phyloP scores from a whole-genome alignment of 768 basidiomycete genomes.

The Paxillus ammoniavirescens region DNA sequence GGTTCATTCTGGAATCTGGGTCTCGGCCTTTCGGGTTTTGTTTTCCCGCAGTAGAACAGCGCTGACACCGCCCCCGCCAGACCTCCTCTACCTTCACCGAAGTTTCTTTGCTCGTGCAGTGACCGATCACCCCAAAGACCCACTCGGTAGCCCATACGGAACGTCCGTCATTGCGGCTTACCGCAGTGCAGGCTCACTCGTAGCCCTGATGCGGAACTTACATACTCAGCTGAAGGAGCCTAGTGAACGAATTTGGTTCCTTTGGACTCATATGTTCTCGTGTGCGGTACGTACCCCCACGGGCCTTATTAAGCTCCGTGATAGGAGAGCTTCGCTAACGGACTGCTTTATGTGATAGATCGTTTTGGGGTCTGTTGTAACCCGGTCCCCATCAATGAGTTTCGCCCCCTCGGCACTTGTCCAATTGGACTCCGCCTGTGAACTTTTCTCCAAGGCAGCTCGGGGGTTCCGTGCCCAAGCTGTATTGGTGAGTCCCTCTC shows the following conservation, averaged over 20 bases:
- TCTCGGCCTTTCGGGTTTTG: neutral
- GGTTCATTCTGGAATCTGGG: neutral
- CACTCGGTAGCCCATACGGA: conserved; percentile 68
- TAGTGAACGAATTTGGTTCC: conserved; percentile 62
- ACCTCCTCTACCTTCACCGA: conserved; percentile 68
- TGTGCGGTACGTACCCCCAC: conserved; percentile 49
- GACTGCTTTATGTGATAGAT: conserved; percentile 37
- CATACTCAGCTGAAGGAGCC: conserved; percentile 62
- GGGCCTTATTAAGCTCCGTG: conserved; percentile 6
- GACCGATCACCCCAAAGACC: conserved; percentile 72
- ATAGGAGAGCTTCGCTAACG: conserved; percentile 15
- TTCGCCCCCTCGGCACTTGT: conserved; percentile 71
- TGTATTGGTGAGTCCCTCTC: conserved; percentile 50
- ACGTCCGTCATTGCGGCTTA: conserved; percentile 75
- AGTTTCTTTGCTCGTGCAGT: conserved; percentile 74
- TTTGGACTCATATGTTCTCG: conserved; percentile 51
- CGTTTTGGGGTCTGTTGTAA: conserved; percentile 72
- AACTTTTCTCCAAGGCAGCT: conserved; percentile 70
- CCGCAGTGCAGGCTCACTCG: conserved; percentile 67
- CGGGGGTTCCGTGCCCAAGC: conserved; percentile 61
- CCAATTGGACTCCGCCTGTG: conserved; percentile 73
- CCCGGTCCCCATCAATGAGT: conserved; percentile 77
- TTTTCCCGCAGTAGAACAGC: neutral
- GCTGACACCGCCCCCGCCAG: conserved; percentile 34
- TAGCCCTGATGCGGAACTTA: conserved; percentile 68